Base-by-base conservation (phyloP, 768 basidiomycete species). In the Psilocybe azurescens region DNA sequence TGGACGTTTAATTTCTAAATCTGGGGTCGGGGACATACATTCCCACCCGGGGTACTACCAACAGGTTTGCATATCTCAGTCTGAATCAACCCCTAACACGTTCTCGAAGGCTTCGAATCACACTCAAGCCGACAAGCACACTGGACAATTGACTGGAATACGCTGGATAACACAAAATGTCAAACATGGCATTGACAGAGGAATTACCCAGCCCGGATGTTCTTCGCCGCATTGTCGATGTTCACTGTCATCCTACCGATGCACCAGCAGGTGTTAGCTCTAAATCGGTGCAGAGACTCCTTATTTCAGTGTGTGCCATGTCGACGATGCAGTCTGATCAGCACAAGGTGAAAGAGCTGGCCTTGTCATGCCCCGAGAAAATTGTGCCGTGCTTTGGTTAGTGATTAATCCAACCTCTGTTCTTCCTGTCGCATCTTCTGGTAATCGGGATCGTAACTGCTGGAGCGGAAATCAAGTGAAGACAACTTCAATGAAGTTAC, bases 231-330 rank as follows among this genome's bases (percentile, higher is more conserved):
- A 78, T 98, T 59, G 82, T 89, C 57, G 96, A 97, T 71, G 92
- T 89, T 0, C 96, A 98, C 67, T 96, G 93, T 74, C 96, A 98
- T 76, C 95, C 96, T 3, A 95, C 93, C 3, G 95, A 97, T 73
- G 84, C 89, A 9, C 74, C 73, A 1, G 68, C 69, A 1, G 64
- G 63, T 7, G 51, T 72, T 0, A 58, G 69, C 13, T 29, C 55
- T 50, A 81, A 88, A 41, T 80, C 82, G 4, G 86, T 92, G 75
- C 77, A 85, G 28, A 68, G 75, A 10, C 83, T 91, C 3, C 72
- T 77, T 3, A 87, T 94, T 54, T 88, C 84, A 0, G 80, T 97
- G 44, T 93, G 91, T 63, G 89, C 92, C n/a, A 95, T 96, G 94
- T 86, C 91, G 16, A 86, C 86, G 0, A 79, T 79, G 64, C 70